Conservation (phyloP, 1,139 yeast genomes). For the Diutina siamensis region DNA sequence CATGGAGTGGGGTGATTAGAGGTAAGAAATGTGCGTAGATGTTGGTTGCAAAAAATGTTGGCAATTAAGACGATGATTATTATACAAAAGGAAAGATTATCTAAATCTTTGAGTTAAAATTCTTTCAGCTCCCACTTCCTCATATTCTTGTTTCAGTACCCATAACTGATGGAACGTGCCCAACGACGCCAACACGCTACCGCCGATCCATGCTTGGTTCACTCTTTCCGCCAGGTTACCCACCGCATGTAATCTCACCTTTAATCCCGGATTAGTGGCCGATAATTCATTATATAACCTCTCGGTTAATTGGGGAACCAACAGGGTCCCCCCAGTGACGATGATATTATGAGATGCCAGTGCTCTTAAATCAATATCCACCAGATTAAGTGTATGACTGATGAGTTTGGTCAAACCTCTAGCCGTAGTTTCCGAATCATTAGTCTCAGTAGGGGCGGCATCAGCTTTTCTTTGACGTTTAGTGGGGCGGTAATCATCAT, state of each 20-base stretch:
- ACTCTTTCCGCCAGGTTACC: slow-evolving; percentile 79
- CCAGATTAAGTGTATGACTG: slow-evolving; percentile 52
- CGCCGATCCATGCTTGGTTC: slow-evolving; percentile 92
- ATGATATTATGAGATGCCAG: slow-evolving; percentile 87
- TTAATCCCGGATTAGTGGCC: slow-evolving; percentile 75
- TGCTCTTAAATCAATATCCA: slow-evolving; percentile 85
- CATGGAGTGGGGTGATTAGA: too few species aligned
- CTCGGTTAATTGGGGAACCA: slow-evolving; percentile 82
- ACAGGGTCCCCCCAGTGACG: slow-evolving; percentile 80
- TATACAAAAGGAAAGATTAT: slow-evolving; percentile 17
- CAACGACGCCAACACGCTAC: slow-evolving; percentile 79
- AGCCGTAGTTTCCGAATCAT: slow-evolving; percentile 5
- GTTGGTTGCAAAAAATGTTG: too few species aligned
- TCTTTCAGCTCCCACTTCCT: slow-evolving; percentile 83
- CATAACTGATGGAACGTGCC: slow-evolving; percentile 97
- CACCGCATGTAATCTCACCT: slow-evolving; percentile 77
- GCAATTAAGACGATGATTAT: too few species aligned
- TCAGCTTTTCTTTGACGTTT: slow-evolving; percentile 46
- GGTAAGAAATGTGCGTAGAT: too few species aligned
- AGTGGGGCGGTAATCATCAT: slow-evolving; percentile 59
- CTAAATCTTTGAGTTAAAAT: slow-evolving; percentile 66
- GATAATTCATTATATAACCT: slow-evolving; percentile 67
- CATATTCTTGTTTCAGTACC: slow-evolving; percentile 86
- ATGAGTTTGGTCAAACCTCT: slow-evolving; percentile 60
- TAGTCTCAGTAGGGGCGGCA: slow-evolving; percentile 19